Percentiles rank a stretch among this genome's conserved stretches.
These are phyloP conservation scores for Dendrobium huoshanense DNA, from an alignment of 106 monocot species.

Conservation along the genomic window DNA sequence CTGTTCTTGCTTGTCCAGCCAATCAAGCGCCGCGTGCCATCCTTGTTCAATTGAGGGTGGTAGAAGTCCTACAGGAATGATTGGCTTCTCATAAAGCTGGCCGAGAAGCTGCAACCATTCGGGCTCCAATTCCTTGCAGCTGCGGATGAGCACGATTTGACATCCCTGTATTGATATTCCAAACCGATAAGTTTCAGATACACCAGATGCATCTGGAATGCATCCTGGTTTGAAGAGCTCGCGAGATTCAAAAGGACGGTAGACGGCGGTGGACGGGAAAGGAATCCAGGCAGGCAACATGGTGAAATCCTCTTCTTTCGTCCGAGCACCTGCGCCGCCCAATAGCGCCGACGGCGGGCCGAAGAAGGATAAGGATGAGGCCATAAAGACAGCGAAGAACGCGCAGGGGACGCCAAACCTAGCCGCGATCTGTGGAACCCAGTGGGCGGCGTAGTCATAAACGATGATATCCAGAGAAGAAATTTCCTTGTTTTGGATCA, in stretches of 20 bases:
- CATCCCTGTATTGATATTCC: background rate
- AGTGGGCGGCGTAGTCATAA: conserved; percentile 37
- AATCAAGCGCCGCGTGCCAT: background rate
- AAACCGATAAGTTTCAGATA: background rate
- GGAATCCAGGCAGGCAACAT: conserved; percentile 9
- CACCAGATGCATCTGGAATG: background rate
- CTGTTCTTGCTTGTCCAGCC: background rate
- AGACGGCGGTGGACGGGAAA: background rate
- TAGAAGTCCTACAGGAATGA: conserved; percentile 13
- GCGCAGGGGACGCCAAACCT: conserved; percentile 17
- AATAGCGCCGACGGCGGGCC: conserved; percentile 4
- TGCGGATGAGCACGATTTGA: background rate
- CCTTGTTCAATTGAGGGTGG: background rate
- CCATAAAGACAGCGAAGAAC: conserved; percentile 17
- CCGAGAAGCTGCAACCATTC: conserved; percentile 10
- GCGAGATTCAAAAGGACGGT: background rate
- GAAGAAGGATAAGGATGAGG: conserved; percentile 10
- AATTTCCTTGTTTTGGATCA: conserved; percentile 9
- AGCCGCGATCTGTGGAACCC: conserved; percentile 20
- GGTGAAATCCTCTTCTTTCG: background rate
- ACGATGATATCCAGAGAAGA: conserved; percentile 30
- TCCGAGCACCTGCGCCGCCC: background rate
- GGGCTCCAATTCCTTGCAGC: conserved; percentile 4
- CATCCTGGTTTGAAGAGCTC: background rate
- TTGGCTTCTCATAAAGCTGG: background rate